These are phyloP conservation scores for Biscutella laevigata DNA, from an alignment of 441 rosid species.

Conservation along the genomic window DNA sequence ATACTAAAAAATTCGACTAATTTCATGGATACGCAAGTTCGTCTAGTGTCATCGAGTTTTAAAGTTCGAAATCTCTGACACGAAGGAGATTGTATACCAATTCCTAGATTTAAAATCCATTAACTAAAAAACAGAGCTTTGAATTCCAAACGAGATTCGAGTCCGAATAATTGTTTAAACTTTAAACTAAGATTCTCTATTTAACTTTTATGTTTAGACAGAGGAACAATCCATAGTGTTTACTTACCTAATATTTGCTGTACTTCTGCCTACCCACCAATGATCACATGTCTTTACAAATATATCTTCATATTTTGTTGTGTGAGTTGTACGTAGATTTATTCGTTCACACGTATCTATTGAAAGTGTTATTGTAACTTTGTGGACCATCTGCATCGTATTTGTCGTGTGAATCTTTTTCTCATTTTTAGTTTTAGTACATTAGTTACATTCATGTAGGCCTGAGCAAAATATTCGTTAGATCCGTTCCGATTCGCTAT, in stretches of 20 bases:
- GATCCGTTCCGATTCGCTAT: no score
- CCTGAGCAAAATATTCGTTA: no score
- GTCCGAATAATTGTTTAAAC: no score
- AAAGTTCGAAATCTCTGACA: no score
- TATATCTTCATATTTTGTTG: slow-evolving; percentile 10
- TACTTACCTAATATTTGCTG: slow-evolving; percentile 34
- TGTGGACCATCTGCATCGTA: slow-evolving; percentile 28
- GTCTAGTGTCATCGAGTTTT: no score
- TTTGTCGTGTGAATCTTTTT: slow-evolving; percentile 22
- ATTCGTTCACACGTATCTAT: slow-evolving; percentile 26
- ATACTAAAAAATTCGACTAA: no score
- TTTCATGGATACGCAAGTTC: no score
- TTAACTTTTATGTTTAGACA: slow-evolving; percentile 30
- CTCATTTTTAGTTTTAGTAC: slow-evolving; percentile 18
- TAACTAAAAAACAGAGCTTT: no score
- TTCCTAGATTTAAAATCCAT: no score
- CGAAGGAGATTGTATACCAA: no score
- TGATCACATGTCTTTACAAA: slow-evolving; percentile 23
- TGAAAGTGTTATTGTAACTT: slow-evolving; percentile 16
- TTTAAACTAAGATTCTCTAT: slow-evolving; percentile 34
- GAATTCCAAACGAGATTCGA: no score
- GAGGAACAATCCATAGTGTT: slow-evolving; percentile 29
- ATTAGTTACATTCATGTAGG: slow-evolving; percentile 23
- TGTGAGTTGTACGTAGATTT: slow-evolving; percentile 24
- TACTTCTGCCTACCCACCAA: slow-evolving; percentile 27